Evolutionary conservation across 768 basidiomycete species (phyloP).

Genomic region (Filobasidium floriforme): DNA sequence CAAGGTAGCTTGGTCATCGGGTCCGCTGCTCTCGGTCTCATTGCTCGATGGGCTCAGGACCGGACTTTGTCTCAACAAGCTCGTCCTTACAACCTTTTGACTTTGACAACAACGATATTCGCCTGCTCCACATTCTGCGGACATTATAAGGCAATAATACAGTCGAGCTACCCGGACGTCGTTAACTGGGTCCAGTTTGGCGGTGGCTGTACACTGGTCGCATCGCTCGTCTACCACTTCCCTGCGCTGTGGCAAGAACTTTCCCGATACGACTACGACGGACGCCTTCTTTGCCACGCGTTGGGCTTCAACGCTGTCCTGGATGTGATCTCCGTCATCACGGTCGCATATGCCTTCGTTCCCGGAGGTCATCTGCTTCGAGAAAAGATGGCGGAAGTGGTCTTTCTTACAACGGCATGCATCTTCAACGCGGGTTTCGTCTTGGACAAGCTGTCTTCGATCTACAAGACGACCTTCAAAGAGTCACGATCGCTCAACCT

Average conservation of each 20-base stretch:
- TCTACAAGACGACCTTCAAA: background rate
- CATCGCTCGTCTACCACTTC: conserved; percentile 29
- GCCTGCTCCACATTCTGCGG: conserved; percentile 25
- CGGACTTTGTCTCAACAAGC: background rate
- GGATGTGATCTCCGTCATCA: conserved; percentile 65
- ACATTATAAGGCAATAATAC: background rate
- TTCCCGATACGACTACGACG: conserved; percentile 48
- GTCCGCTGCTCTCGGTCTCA: conserved; percentile 54
- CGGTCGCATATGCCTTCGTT: conserved; percentile 84
- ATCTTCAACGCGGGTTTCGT: background rate
- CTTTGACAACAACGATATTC: conserved; percentile 32
- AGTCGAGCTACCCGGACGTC: conserved; percentile 43
- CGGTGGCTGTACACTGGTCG: conserved; percentile 55
- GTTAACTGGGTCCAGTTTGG: conserved; percentile 64
- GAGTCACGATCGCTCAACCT: background rate
- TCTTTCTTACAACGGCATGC: background rate
- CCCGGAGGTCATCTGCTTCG: conserved; percentile 67
- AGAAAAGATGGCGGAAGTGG: conserved; percentile 58
- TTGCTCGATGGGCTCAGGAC: background rate
- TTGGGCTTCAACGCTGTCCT: conserved; percentile 59
- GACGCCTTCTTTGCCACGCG: conserved; percentile 51
- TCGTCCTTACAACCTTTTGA: too few relatives aligned
- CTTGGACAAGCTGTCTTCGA: background rate
- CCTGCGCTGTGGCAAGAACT: conserved; percentile 54
- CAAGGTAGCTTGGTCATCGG: conserved; percentile 64